A percentile compares a stretch with the other conserved stretches of the same genome.
Conservation (phyloP, 2,329 filamentous ascomycete genomes). For the Exophiala alcalophila region DNA sequence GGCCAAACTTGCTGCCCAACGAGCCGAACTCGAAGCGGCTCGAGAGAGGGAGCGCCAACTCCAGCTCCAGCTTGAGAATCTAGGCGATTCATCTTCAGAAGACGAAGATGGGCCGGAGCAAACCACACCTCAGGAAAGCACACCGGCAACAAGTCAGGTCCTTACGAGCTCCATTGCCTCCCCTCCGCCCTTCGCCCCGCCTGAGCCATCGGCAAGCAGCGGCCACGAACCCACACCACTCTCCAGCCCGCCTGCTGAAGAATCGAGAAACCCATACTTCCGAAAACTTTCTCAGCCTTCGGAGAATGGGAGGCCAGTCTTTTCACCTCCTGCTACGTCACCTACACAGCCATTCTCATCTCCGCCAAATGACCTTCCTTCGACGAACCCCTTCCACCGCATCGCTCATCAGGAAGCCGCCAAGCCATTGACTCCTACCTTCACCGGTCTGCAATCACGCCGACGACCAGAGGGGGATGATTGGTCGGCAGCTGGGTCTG, state of each 20-base stretch:
- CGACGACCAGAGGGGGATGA: constrained; percentile 67
- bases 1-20: constrained; percentile 73
- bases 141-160: constrained; percentile 57
- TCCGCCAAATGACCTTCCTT: constrained; percentile 52
- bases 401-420: constrained; percentile 58
- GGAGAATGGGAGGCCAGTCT: constrained; percentile 42
- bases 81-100: constrained; percentile 74
- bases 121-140: constrained; percentile 61
- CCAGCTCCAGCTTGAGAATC: constrained; percentile 78
- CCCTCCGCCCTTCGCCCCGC: constrained; percentile 34
- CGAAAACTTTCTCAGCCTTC: constrained; percentile 75
- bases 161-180: constrained; percentile 38
- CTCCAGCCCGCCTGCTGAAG: constrained; percentile 53
- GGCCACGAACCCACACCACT: constrained; percentile 52
- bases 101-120: constrained; percentile 71
- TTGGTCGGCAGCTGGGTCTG: constrained; percentile 78
- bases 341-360: constrained; percentile 39
- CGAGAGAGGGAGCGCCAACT: constrained; percentile 87
- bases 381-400: constrained; percentile 96
- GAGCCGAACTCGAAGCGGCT: constrained; percentile 88
- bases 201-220: constrained; percentile 42
- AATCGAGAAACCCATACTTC: constrained; percentile 94
- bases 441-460: constrained; percentile 49
- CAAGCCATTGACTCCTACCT: constrained; percentile 51
- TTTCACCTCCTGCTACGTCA: constrained; percentile 46